Conservation (phyloP, 2,329 filamentous ascomycete species). For the Ceratocystis cacaofunesta region DNA sequence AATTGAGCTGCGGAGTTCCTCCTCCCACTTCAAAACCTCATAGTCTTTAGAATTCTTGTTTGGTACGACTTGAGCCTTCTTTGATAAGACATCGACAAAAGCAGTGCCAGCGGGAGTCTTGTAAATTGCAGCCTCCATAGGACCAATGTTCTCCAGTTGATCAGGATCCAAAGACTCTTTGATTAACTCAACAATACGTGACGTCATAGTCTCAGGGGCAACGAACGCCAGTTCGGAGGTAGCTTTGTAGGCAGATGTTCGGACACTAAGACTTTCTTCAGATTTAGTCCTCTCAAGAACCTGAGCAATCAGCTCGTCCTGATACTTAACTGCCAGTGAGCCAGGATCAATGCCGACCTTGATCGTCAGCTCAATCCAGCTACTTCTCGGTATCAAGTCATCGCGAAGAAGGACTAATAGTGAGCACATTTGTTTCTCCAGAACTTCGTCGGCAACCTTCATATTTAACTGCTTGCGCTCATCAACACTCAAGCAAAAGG, state of each 20-base stretch:
- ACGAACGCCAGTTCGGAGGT: slow-evolving; percentile 89
- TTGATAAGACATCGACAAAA: slow-evolving; percentile 81
- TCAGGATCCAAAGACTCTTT: slow-evolving; percentile 54
- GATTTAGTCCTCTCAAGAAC: slow-evolving; percentile 39
- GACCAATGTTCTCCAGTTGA: slow-evolving; percentile 58
- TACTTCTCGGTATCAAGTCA: slow-evolving; percentile 60
- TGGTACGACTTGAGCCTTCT: slow-evolving; percentile 57
- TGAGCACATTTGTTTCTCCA: slow-evolving; percentile 59
- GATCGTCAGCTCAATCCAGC: slow-evolving; percentile 83
- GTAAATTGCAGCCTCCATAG: slow-evolving; percentile 84
- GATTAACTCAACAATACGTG: slow-evolving; percentile 61
- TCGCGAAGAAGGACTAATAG: slow-evolving; percentile 65
- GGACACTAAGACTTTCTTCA: slow-evolving; percentile 31
- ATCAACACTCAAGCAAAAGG: slow-evolving; percentile 47
- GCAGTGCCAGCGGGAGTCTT: slow-evolving; percentile 75
- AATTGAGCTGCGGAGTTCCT: slow-evolving; percentile 71
- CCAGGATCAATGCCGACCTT: slow-evolving; percentile 72
- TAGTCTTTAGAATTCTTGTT: slow-evolving; percentile 92
- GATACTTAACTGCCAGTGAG: slow-evolving; percentile 49
- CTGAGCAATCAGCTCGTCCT: slow-evolving; percentile 51
- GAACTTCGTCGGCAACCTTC: slow-evolving; percentile 30
- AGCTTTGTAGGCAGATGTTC: slow-evolving; percentile 63
- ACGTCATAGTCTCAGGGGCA: slow-evolving; percentile 66
- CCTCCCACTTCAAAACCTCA: slow-evolving; percentile 92
- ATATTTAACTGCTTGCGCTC: slow-evolving; percentile 31